These are phyloP conservation scores for Coemansia sp. DNA, from an alignment of 192 early-diverging fungal species.

Conservation along the genomic window DNA sequence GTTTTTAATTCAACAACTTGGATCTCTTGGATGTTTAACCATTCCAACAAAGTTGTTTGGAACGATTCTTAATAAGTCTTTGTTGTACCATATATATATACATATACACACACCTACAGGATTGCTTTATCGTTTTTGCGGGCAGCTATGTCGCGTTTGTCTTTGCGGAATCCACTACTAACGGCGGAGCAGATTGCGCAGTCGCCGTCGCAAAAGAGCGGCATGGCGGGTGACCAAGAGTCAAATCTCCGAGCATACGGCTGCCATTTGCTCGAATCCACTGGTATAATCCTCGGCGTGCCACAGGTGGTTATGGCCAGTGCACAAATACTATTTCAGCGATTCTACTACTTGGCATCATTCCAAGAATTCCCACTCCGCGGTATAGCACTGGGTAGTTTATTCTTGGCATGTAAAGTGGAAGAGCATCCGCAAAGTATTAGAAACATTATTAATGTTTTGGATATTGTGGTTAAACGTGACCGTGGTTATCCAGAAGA, in stretches of 20 bases:
- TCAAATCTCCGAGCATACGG: slow-evolving; percentile 69
- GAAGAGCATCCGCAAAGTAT: slow-evolving; percentile 79
- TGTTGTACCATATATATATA: too few species aligned
- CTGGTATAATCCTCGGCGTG: slow-evolving; percentile 72
- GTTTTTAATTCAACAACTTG: too few species aligned
- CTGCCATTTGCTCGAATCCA: slow-evolving; percentile 78
- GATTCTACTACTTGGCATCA: slow-evolving; percentile 83
- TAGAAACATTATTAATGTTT: slow-evolving; percentile 76
- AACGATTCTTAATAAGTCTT: too few species aligned
- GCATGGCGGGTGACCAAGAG: slow-evolving; percentile 64
- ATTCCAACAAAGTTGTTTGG: too few species aligned
- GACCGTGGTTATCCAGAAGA: slow-evolving; percentile 50
- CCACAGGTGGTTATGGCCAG: slow-evolving; percentile 95
- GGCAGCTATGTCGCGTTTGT: slow-evolving; percentile 53
- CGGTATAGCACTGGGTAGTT: slow-evolving; percentile 65
- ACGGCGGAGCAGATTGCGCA: slow-evolving; percentile 64
- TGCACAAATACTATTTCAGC: slow-evolving; percentile 89
- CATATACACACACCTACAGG: too few species aligned
- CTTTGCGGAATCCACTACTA: slow-evolving; percentile 74
- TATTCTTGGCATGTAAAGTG: slow-evolving; percentile 75
- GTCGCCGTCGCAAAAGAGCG: slow-evolving; percentile 63
- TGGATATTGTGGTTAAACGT: slow-evolving; percentile 66
- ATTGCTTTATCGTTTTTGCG: neutral
- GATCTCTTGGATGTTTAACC: too few species aligned
- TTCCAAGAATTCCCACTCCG: slow-evolving; percentile 66